A percentile compares a stretch with the other conserved stretches of the same genome.
Conservation (phyloP, 2,329 filamentous ascomycete genomes). For the Akanthomyces muscarius region DNA sequence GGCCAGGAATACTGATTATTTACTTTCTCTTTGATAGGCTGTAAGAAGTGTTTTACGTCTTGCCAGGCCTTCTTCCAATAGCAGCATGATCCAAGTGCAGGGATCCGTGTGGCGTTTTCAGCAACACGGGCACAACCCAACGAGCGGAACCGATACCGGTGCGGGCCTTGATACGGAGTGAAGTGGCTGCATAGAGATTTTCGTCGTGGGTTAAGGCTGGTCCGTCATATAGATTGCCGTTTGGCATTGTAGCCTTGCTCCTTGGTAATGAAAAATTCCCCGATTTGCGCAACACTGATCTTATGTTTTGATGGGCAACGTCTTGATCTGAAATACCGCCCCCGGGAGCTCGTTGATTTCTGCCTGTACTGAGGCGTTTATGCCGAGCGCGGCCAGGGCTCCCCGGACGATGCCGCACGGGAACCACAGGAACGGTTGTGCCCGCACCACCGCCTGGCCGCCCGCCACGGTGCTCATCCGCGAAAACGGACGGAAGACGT, state of each 20-base stretch:
- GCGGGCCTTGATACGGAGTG: neutral
- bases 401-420: slow-evolving; percentile 90
- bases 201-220: neutral
- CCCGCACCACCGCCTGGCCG: slow-evolving; percentile 67
- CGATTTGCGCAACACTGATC: slow-evolving; percentile 10
- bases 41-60: slow-evolving; percentile 11
- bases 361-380: slow-evolving; percentile 85
- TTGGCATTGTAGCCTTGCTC: neutral
- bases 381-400: slow-evolving; percentile 86
- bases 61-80: neutral
- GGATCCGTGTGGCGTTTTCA: slow-evolving; percentile 1
- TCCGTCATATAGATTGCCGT: neutral
- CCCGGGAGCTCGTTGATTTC: slow-evolving; percentile 82
- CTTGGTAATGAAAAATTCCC: neutral
- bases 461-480: slow-evolving; percentile 83
- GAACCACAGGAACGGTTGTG: slow-evolving; percentile 92
- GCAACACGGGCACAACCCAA: neutral
- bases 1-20: slow-evolving; percentile 35
- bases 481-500: slow-evolving; percentile 80
- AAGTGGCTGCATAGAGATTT: neutral
- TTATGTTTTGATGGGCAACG: slow-evolving; percentile 62
- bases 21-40: slow-evolving; percentile 13
- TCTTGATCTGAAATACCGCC: slow-evolving; percentile 96
- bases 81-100: neutral
- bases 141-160: slow-evolving; percentile 1